Percentiles rank a stretch among this genome's conserved stretches.
phyloP scores from a whole-genome alignment of 805 yeast species.

The Isabelozyma heimii region DNA sequence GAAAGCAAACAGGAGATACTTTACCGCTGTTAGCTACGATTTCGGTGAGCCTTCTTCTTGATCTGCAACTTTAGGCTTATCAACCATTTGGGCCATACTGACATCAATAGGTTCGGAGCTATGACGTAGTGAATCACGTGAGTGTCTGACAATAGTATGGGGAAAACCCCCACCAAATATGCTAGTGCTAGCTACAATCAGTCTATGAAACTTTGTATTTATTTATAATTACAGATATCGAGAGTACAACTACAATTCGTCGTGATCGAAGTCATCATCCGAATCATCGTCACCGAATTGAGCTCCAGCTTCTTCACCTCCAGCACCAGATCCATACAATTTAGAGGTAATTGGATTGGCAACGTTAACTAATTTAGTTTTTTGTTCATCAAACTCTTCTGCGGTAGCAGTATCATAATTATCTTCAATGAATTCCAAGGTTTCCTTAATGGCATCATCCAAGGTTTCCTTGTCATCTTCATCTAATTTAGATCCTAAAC shows the following conservation, averaged over 20 bases:
- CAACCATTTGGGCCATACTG: too few relatives aligned
- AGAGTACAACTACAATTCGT: conserved; percentile 32
- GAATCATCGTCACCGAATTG: conserved; percentile 43
- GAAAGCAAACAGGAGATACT: not conserved
- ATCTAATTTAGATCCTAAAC: conserved; percentile 72
- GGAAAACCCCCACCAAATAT: too few relatives aligned
- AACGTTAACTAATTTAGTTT: conserved; percentile 68
- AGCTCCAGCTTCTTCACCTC: conserved; percentile 33
- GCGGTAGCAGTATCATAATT: conserved; percentile 80
- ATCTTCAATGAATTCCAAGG: conserved; percentile 82
- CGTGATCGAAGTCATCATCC: conserved; percentile 44
- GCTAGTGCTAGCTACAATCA: not conserved
- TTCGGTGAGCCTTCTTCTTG: too few relatives aligned
- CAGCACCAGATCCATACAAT: conserved; percentile 55
- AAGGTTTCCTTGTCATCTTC: conserved; percentile 91
- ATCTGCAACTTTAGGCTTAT: too few relatives aligned
- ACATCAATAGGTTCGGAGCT: too few relatives aligned
- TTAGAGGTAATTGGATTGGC: conserved; percentile 93
- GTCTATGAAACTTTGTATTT: not conserved
- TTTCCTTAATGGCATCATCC: conserved; percentile 82
- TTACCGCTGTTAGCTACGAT: too few relatives aligned
- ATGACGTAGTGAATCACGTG: too few relatives aligned
- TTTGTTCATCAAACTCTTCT: conserved; percentile 93
- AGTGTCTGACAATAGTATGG: too few relatives aligned
- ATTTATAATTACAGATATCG: not conserved